Conservation (phyloP, 2,329 filamentous ascomycete genomes). For the Calonectria leucothoes region DNA sequence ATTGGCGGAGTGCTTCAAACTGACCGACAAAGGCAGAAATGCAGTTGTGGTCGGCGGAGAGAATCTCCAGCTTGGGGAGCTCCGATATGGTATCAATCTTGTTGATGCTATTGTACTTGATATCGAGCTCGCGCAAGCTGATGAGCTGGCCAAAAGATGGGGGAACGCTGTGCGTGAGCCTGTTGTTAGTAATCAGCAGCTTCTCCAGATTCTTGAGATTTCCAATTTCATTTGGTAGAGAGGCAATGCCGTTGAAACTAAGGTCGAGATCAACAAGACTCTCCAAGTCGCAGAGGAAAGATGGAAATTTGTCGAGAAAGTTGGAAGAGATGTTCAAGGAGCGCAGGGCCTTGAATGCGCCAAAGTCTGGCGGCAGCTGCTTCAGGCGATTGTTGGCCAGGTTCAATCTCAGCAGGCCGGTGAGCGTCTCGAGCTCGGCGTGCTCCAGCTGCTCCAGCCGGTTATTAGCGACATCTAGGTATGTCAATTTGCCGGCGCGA, state of each 20-base stretch:
- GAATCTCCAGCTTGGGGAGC: slow-evolving; percentile 86
- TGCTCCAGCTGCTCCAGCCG: slow-evolving; percentile 87
- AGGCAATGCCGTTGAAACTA: slow-evolving; percentile 92
- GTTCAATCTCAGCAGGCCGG: slow-evolving; percentile 86
- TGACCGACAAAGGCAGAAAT: slow-evolving; percentile 90
- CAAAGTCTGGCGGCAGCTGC: slow-evolving; percentile 84
- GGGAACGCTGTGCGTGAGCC: slow-evolving; percentile 80
- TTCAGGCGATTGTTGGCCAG: slow-evolving; percentile 93
- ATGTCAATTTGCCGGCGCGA: slow-evolving; percentile 83
- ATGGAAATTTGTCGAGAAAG: slow-evolving; percentile 85
- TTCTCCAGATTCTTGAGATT: slow-evolving; percentile 84
- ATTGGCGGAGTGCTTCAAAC: slow-evolving; percentile 85
- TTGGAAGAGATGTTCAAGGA: slow-evolving; percentile 95
- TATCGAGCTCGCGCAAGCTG: slow-evolving; percentile 89
- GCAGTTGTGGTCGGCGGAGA: slow-evolving; percentile 92
- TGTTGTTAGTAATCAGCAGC: slow-evolving; percentile 96
- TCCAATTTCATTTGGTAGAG: slow-evolving; percentile 82
- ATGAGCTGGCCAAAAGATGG: slow-evolving; percentile 77
- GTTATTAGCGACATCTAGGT: slow-evolving; percentile 96
- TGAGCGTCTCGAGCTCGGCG: slow-evolving; percentile 81
- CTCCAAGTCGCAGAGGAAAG: slow-evolving; percentile 84
- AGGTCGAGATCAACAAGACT: slow-evolving; percentile 93
- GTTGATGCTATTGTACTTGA: slow-evolving; percentile 91
- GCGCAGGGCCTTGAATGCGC: slow-evolving; percentile 80
- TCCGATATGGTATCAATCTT: slow-evolving; percentile 89